Base-by-base conservation (phyloP, 2,329 filamentous ascomycete genomes). In the Colletotrichum navitas region DNA sequence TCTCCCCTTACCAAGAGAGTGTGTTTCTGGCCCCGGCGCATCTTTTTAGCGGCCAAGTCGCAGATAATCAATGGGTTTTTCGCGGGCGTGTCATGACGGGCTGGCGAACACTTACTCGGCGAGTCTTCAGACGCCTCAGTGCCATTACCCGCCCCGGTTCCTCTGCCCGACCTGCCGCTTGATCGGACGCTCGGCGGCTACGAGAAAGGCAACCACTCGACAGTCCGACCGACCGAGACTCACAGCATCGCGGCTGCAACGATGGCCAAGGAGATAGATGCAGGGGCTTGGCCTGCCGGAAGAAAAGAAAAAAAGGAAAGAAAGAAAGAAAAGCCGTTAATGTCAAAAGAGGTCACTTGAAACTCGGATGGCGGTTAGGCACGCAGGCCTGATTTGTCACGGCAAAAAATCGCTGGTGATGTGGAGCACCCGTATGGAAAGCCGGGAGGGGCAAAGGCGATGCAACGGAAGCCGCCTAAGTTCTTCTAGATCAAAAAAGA, bases 381-480 rank as follows among this genome's bases (percentile, higher is more conserved):
- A 36, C 26, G n/a, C 39, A 18, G 21, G 32, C 26, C 47, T 39
- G 26, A 36, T 49, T 49, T 49, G 60, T 41, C 45, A n/a, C 24
- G 7, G 3, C 21, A 29, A 5, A 12, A 12, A 16, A 11, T 6
- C 11, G n/a, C 5, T 12, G 12, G 16, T 21, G n/a, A 32, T 14
- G 39, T 12, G 24, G 29, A 26, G 21, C 21, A 16, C 21, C 21
- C 21, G 21, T 7, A 24, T 11, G 63, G 49, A n/a, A 54, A 12
- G 36, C 24, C 14, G 12, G 1, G 21, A 5, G 1, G 10, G 5
- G 21, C 1, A 24, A 12, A 18, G 18, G 43, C 29, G 63, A 70
- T 56, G 63, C 12, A 66, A 47, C 11, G 45, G 54, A 47, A 14
- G 39, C 29, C n/a, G 39, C 56, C 51, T 32, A 29, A 63, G 63